A percentile compares a stretch with the other conserved stretches of the same genome.
Conservation (phyloP, 768 basidiomycete genomes). For the Naganishia vaughanmartiniae region DNA sequence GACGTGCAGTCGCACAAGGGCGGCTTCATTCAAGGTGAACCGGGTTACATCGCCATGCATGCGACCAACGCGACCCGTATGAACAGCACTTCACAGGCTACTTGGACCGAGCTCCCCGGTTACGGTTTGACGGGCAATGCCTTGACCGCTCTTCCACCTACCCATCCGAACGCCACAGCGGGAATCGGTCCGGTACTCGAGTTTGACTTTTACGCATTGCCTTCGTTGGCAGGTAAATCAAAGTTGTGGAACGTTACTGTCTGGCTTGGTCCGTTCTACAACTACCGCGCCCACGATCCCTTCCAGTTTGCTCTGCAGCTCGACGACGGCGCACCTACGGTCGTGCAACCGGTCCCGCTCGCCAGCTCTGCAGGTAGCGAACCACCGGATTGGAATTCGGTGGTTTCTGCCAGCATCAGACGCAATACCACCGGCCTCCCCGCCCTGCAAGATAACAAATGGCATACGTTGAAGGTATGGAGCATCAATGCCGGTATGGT, state of each 20-base stretch:
- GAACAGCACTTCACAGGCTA: slow-evolving; percentile 57
- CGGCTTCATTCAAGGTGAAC: slow-evolving; percentile 63
- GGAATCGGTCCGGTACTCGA: slow-evolving; percentile 66
- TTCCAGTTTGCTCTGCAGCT: slow-evolving; percentile 41
- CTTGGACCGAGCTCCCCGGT: slow-evolving; percentile 63
- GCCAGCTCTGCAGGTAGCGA: slow-evolving; percentile 35
- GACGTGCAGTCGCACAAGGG: slow-evolving; percentile 29
- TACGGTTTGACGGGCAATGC: slow-evolving; percentile 64
- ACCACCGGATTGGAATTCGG: slow-evolving; percentile 44
- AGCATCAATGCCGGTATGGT: slow-evolving; percentile 44
- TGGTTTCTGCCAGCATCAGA: slow-evolving; percentile 40
- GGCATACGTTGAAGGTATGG: slow-evolving; percentile 41
- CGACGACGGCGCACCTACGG: slow-evolving; percentile 32
- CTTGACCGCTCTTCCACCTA: slow-evolving; percentile 62
- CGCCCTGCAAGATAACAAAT: slow-evolving; percentile 20
- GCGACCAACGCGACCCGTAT: slow-evolving; percentile 62
- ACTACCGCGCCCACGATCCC: slow-evolving; percentile 37
- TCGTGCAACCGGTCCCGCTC: slow-evolving; percentile 37
- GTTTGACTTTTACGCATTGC: slow-evolving; percentile 53
- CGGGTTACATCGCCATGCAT: slow-evolving; percentile 66
- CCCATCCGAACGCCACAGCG: slow-evolving; percentile 61
- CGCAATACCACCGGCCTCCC: slow-evolving; percentile 34
- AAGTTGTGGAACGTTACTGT: slow-evolving; percentile 26
- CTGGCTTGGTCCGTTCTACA: slow-evolving; percentile 39
- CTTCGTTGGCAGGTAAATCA: slow-evolving; percentile 21